Evolutionary conservation across 2,329 filamentous ascomycete species (phyloP).

Genomic region (Hypoxylon rubiginosum): DNA sequence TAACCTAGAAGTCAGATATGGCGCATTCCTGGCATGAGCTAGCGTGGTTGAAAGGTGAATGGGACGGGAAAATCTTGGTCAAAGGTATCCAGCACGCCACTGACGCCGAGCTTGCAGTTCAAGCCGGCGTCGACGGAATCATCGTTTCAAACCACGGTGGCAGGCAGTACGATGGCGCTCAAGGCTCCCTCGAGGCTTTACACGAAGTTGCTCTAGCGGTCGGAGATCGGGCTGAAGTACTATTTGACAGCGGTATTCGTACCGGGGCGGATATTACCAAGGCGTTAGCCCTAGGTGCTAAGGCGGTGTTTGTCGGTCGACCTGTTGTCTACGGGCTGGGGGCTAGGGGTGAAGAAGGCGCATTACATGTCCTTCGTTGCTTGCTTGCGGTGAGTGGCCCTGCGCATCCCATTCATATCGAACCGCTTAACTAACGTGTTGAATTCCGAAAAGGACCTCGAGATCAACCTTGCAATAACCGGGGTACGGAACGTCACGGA

Average conservation of each 20-base stretch:
- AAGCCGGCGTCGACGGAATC: slow-evolving; percentile 62
- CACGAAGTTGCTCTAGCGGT: slow-evolving; percentile 67
- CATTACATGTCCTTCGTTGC: slow-evolving; percentile 54
- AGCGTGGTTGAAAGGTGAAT: slow-evolving; percentile 48
- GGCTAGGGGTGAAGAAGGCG: slow-evolving; percentile 64
- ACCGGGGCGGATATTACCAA: slow-evolving; percentile 70
- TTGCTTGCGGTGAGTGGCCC: neutral
- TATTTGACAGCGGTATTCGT: slow-evolving; percentile 67
- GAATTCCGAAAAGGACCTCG: neutral
- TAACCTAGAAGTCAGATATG: neutral
- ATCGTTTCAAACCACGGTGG: slow-evolving; percentile 65
- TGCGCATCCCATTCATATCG: neutral
- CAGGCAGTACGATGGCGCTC: slow-evolving; percentile 56
- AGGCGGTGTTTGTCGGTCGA: slow-evolving; percentile 66
- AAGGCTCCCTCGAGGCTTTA: slow-evolving; percentile 53
- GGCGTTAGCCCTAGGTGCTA: slow-evolving; percentile 65
- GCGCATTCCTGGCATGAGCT: slow-evolving; percentile 2
- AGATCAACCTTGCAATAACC: slow-evolving; percentile 9
- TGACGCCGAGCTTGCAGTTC: slow-evolving; percentile 61
- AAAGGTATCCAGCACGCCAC: slow-evolving; percentile 69
- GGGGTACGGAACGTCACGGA: slow-evolving; percentile 7
- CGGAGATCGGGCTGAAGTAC: slow-evolving; percentile 61
- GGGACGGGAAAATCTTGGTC: slow-evolving; percentile 73
- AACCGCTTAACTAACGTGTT: neutral
- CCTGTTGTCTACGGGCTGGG: slow-evolving; percentile 68